These are phyloP conservation scores for Sporothrix mexicana DNA, from an alignment of 2,329 filamentous ascomycete species.

Conservation along the genomic window DNA sequence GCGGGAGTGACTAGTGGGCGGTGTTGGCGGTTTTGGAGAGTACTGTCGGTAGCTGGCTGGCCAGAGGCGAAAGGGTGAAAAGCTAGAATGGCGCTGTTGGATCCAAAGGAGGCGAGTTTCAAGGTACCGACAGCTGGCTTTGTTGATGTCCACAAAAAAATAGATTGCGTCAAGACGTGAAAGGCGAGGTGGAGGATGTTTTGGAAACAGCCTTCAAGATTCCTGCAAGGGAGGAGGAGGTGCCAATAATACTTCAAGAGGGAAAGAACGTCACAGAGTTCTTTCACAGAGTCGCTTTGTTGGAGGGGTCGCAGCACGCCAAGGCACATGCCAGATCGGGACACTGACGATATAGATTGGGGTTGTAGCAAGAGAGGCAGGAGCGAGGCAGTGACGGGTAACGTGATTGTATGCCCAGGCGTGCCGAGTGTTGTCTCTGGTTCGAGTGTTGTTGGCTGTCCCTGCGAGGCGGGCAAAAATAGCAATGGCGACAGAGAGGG, in stretches of 20 bases:
- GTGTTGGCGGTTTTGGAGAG: background rate
- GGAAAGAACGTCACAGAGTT: conserved; percentile 11
- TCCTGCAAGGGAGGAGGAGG: conserved; percentile 19
- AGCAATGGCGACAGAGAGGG: background rate
- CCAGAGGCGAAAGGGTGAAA: conserved; percentile 7
- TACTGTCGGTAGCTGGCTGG: background rate
- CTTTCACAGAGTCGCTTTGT: background rate
- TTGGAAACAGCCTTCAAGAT: background rate
- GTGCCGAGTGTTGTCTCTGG: background rate
- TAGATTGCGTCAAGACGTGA: conserved; percentile 9
- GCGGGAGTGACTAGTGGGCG: background rate
- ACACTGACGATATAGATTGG: conserved; percentile 22
- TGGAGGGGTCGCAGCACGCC: conserved; percentile 12
- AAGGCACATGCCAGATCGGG: conserved; percentile 32
- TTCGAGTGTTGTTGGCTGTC: background rate
- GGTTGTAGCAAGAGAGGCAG: conserved; percentile 8
- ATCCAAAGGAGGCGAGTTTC: conserved; percentile 17
- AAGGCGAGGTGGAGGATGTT: background rate
- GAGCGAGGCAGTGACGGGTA: conserved; percentile 12
- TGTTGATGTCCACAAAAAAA: conserved; percentile 5
- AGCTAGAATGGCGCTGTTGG: background rate
- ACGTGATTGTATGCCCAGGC: conserved; percentile 28
- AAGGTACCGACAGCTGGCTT: background rate
- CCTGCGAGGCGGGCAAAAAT: conserved; percentile 10
- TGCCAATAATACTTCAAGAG: conserved; percentile 21